Conservation (phyloP, 352 stramenopile genomes). For the Peronospora farinosa region DNA sequence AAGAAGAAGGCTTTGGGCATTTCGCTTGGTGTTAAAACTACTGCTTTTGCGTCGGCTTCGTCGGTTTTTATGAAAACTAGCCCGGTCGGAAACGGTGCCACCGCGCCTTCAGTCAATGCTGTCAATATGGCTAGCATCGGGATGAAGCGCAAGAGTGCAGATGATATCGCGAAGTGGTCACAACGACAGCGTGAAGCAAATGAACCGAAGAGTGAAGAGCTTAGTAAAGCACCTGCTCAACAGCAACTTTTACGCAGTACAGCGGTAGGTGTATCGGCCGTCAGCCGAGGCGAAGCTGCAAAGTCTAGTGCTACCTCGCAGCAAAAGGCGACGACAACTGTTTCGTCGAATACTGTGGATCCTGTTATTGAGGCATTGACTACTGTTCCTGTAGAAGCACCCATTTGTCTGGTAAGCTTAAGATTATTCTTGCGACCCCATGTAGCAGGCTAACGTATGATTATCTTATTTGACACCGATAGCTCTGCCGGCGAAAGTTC, state of each 20-base stretch:
- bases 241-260: conserved; percentile 1
- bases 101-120: conserved; percentile 7
- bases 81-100: not conserved
- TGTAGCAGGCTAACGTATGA: conserved; percentile 1
- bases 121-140: conserved; percentile 21
- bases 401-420: conserved; percentile 72
- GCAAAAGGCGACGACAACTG: not conserved
- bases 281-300: not conserved
- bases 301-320: not conserved
- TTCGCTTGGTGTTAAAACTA: conserved; percentile 54
- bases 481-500: conserved; percentile 82
- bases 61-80: conserved; percentile 8
- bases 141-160: conserved; percentile 66
- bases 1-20: conserved; percentile 57
- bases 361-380: conserved; percentile 35
- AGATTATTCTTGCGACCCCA: not conserved
- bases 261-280: not conserved
- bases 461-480: not conserved
- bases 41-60: conserved; percentile 16
- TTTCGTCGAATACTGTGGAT: conserved; percentile 7
- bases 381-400: conserved; percentile 44
- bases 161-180: conserved; percentile 82
- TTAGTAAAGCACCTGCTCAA: conserved; percentile 1
- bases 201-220: conserved; percentile 4
- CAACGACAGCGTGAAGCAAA: conserved; percentile 40